Evolutionary conservation across 2,329 filamentous ascomycete species (phyloP), one percentile per base, ranked within the genome.

Genomic region (Rachicladosporium sp.): DNA sequence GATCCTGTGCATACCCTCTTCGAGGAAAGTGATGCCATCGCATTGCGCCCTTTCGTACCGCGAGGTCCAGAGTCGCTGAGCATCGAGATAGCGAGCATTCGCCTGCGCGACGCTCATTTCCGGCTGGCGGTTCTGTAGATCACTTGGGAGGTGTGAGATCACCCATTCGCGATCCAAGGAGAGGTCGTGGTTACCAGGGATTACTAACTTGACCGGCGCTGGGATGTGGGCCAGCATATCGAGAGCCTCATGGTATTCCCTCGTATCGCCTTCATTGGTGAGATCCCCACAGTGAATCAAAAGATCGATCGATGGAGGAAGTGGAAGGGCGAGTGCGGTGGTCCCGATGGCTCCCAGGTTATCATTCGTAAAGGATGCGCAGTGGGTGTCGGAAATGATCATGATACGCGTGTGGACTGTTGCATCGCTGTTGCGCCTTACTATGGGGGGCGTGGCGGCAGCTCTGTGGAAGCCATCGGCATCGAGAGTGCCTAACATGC

Each of bases 141-240:
- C 21, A 8, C 44, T 30, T 7, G 37, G 30, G 8, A 32, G 34
- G 36, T 48, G 43, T 2, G 37, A 39, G 10, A 42, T 39, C 27
- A 55, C 31, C 37, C 43, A 50, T 19, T 48, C 43, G 4, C 34
- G 10, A 37, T 80, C 74, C 1, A 79, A 62, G 3, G 67, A 70
- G 33, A 76, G 60, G 49, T 78, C 75, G 55, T 80, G 76, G 50
- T 79, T 79, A 0, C 76, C 76, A 0, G 75, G 69, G 43, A 80
- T 78, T 12, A 79, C 68, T 15, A 80, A 60, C 49, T 78, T 80
- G 4, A 79, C 54, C 6, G 68, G 65, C 2, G 73, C 73, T 10
- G 70, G 58, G 29, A 73, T 65, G 1, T 49, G 48, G 9, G 58
- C 54, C 5, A 78, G 60, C 56, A 73, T 63, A 4, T 62, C 49